Conservation (phyloP, 2,329 filamentous ascomycete genomes). For the Cladobotryum mycophilum region DNA sequence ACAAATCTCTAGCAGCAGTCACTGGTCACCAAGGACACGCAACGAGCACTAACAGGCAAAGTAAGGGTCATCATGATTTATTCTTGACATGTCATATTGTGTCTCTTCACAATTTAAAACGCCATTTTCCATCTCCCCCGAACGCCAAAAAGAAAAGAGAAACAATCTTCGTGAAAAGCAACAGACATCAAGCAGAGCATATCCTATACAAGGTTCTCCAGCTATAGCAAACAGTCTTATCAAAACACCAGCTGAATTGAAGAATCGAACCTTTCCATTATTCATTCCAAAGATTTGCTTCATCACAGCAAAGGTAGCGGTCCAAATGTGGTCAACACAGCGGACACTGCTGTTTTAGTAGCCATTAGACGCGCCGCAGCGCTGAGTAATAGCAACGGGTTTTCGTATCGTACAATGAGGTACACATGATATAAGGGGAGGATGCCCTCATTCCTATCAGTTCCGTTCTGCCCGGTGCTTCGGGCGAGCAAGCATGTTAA, state of each 20-base stretch:
- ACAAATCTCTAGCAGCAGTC: not conserved
- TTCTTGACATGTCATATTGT: not conserved
- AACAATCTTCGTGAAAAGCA: conserved; percentile 10
- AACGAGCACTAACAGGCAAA: too few relatives aligned
- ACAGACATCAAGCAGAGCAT: conserved; percentile 13
- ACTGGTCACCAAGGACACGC: not conserved
- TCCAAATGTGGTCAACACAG: not conserved
- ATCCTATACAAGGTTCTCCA: conserved; percentile 15
- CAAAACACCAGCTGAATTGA: conserved; percentile 22
- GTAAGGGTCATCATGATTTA: not conserved
- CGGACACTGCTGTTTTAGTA: too few relatives aligned
- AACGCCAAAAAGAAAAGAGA: conserved; percentile 8
- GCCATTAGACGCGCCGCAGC: too few relatives aligned
- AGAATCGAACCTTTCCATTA: conserved; percentile 3
- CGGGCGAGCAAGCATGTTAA: conserved; percentile 56
- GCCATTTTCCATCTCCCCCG: conserved; percentile 12
- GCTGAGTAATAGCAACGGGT: too few relatives aligned
- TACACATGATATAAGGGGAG: too few relatives aligned
- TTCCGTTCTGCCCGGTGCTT: conserved; percentile 44
- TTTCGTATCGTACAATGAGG: too few relatives aligned
- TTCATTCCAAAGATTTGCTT: conserved; percentile 5
- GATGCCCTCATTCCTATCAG: too few relatives aligned
- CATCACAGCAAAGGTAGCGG: conserved; percentile 2
- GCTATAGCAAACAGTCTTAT: conserved; percentile 19
- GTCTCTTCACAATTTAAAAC: not conserved